A percentile compares a stretch with the other conserved stretches of the same genome.
These are phyloP conservation scores for Triticum dicoccoides DNA, from an alignment of 176 grass and related monocot species.

Conservation along the genomic window DNA sequence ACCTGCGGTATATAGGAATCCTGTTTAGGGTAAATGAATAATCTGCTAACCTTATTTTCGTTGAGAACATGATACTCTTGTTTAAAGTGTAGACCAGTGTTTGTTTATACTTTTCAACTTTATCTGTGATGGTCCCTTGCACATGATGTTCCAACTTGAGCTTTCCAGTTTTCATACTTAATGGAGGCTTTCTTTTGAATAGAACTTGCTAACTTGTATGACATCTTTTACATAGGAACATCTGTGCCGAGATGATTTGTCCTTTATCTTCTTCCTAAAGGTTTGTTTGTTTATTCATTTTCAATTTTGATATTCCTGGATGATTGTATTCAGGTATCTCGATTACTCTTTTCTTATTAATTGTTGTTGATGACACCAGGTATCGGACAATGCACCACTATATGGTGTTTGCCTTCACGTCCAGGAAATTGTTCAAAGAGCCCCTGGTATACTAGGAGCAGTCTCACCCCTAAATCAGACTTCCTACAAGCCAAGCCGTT, in stretches of 20 bases:
- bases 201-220: conserved; percentile 38
- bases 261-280: conserved; percentile 93
- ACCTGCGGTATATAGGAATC: conserved; percentile 4
- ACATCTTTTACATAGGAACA: conserved; percentile 71
- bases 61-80: background rate
- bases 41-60: conserved; percentile 14
- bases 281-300: conserved; percentile 44
- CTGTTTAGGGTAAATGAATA: conserved; percentile 5
- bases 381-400: conserved; percentile 87
- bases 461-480: conserved; percentile 61
- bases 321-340: conserved; percentile 24
- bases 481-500: conserved; percentile 75
- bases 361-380: conserved; percentile 49
- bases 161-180: background rate
- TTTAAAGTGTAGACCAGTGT: background rate
- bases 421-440: conserved; percentile 97
- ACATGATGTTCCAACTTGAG: background rate
- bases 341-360: conserved; percentile 21
- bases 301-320: conserved; percentile 15
- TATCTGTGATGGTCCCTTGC: background rate
- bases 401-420: conserved; percentile 97
- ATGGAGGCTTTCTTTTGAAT: conserved; percentile 7
- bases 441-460: conserved; percentile 84
- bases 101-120: background rate
- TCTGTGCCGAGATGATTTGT: conserved; percentile 78